Conservation (phyloP, 257 asterid genomes). For the Rehmannia glutinosa region DNA sequence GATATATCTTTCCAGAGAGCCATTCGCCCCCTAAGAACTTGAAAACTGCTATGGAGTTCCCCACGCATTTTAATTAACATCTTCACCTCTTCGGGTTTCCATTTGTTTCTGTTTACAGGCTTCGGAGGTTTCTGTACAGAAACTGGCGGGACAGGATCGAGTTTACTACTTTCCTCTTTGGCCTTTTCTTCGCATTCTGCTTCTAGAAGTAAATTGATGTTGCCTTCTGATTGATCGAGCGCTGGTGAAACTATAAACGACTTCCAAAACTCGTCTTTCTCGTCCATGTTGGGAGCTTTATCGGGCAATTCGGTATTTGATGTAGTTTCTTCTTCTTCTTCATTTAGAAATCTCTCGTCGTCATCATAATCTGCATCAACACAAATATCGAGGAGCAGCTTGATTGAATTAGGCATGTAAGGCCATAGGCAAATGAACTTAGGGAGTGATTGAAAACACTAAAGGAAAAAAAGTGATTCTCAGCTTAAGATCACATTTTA, state of each 20-base stretch:
- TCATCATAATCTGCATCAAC: slow-evolving; percentile 40
- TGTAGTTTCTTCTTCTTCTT: slow-evolving; percentile 36
- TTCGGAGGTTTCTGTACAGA: slow-evolving; percentile 50
- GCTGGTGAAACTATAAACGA: slow-evolving; percentile 36
- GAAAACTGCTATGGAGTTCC: slow-evolving; percentile 81
- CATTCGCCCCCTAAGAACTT: slow-evolving; percentile 86
- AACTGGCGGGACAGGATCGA: slow-evolving; percentile 34
- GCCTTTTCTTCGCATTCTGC: slow-evolving; percentile 25
- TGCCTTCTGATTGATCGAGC: slow-evolving; percentile 22
- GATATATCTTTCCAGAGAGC: slow-evolving; percentile 99
- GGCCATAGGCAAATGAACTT: no score
- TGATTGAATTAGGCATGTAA: neutral
- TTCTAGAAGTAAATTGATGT: slow-evolving; percentile 30
- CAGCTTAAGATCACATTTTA: no score
- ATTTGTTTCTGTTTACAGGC: slow-evolving; percentile 64
- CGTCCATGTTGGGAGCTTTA: slow-evolving; percentile 21
- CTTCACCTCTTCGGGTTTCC: slow-evolving; percentile 89
- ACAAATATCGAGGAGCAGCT: neutral
- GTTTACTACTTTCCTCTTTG: slow-evolving; percentile 34
- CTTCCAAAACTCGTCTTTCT: slow-evolving; percentile 52
- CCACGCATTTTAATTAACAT: slow-evolving; percentile 76
- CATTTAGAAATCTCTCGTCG: slow-evolving; percentile 28
- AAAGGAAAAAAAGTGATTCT: no score
- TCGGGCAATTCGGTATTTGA: slow-evolving; percentile 30
- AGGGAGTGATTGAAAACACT: no score